These are phyloP conservation scores for Antonospora locustae DNA, from an alignment of 371 early-diverging fungal genomes.

Conservation along the genomic window DNA sequence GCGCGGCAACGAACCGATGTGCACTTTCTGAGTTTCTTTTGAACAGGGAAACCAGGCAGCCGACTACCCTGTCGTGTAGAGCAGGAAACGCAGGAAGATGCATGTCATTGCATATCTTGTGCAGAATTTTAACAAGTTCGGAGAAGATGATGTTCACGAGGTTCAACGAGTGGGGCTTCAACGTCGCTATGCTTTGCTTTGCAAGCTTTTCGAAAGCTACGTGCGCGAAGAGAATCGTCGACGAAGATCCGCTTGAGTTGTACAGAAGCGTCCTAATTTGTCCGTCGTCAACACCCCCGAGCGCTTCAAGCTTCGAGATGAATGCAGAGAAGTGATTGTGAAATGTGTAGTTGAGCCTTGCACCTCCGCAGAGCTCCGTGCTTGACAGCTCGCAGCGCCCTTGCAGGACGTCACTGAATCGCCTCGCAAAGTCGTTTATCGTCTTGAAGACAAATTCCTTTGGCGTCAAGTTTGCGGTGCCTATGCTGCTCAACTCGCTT, in stretches of 20 bases:
- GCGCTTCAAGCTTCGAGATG: constrained; percentile 74
- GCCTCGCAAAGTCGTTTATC: constrained; percentile 64
- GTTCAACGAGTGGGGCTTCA: constrained; percentile 66
- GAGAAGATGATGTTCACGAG: constrained; percentile 71
- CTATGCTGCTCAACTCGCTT: constrained; percentile 61
- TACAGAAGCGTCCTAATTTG: constrained; percentile 89
- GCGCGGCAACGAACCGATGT: constrained; percentile 58
- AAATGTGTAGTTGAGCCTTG: constrained; percentile 87
- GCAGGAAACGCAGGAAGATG: constrained; percentile 65
- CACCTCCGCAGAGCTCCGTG: constrained; percentile 87
- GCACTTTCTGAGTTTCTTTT: constrained; percentile 64
- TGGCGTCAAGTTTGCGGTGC: constrained; percentile 27
- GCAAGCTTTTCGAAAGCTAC: constrained; percentile 88
- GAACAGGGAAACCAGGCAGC: constrained; percentile 63
- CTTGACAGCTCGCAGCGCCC: constrained; percentile 76
- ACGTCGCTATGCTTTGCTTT: constrained; percentile 67
- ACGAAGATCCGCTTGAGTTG: constrained; percentile 84
- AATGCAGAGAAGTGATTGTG: constrained; percentile 81
- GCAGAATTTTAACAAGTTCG: constrained; percentile 64
- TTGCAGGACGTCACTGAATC: constrained; percentile 69
- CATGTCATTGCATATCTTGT: constrained; percentile 37
- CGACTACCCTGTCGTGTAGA: constrained; percentile 62
- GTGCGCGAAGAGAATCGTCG: constrained; percentile 82
- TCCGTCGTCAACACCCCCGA: constrained; percentile 81
- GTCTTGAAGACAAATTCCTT: constrained; percentile 57